A percentile compares a stretch with the other conserved stretches of the same genome.
These are phyloP conservation scores for Clohesyomyces aquaticus DNA, from an alignment of 495 filamentous ascomycete species.

Conservation along the genomic window DNA sequence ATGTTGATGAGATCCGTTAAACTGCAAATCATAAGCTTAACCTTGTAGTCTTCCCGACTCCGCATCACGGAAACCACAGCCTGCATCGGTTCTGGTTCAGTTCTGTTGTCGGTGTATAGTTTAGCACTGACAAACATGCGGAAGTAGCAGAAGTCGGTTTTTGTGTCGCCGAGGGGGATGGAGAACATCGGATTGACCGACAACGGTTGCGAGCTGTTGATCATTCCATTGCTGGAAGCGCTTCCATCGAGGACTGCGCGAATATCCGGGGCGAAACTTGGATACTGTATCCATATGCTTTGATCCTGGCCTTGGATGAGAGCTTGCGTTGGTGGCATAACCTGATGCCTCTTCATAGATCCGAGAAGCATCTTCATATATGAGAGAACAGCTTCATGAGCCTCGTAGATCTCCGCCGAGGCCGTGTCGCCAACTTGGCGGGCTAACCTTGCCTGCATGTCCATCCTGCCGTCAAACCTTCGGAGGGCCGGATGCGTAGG, in stretches of 20 bases:
- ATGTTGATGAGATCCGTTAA: slow-evolving; percentile 77
- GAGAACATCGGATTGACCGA: slow-evolving; percentile 60
- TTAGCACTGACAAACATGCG: slow-evolving; percentile 71
- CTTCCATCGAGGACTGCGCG: slow-evolving; percentile 65
- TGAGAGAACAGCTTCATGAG: slow-evolving; percentile 60
- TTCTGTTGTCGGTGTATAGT: slow-evolving; percentile 70
- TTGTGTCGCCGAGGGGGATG: slow-evolving; percentile 74
- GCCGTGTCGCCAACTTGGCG: slow-evolving; percentile 55
- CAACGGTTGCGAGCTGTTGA: slow-evolving; percentile 46
- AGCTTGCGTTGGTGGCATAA: slow-evolving; percentile 63
- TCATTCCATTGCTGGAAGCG: slow-evolving; percentile 55
- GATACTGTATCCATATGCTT: slow-evolving; percentile 75
- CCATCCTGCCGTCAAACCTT: slow-evolving; percentile 53
- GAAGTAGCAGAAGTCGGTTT: slow-evolving; percentile 70
- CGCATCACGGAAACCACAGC: slow-evolving; percentile 75
- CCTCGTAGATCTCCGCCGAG: slow-evolving; percentile 54
- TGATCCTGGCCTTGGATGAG: slow-evolving; percentile 70
- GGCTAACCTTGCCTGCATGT: slow-evolving; percentile 51
- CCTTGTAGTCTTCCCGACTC: slow-evolving; percentile 64
- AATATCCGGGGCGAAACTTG: slow-evolving; percentile 68
- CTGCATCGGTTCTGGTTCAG: slow-evolving; percentile 65
- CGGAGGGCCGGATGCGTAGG: slow-evolving; percentile 41
- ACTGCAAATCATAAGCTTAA: slow-evolving; percentile 71
- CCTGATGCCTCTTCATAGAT: slow-evolving; percentile 80
- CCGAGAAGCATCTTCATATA: slow-evolving; percentile 72